These are phyloP conservation scores for Anthracocystis panici-leucophaei DNA, from an alignment of 1,284 basidiomycete species.

Conservation along the genomic window DNA sequence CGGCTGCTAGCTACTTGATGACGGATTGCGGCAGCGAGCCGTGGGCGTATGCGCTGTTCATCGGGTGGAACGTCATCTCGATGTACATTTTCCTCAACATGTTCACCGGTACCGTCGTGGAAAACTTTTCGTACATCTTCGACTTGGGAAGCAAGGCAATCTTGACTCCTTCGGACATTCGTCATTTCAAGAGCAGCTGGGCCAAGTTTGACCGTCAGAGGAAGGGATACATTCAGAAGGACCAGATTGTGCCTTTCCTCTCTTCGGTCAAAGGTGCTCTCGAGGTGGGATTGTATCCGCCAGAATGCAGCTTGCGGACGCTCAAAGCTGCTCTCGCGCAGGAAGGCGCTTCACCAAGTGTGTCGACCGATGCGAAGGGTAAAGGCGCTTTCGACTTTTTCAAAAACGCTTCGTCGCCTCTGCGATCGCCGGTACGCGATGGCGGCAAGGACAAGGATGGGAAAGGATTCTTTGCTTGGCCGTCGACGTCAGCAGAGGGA, in stretches of 20 bases:
- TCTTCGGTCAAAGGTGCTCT: slow-evolving; percentile 56
- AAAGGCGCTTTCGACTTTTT: slow-evolving; percentile 40
- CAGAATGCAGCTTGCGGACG: slow-evolving; percentile 35
- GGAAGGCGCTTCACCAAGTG: slow-evolving; percentile 12
- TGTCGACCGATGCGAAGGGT: slow-evolving; percentile 12
- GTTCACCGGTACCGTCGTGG: slow-evolving; percentile 84
- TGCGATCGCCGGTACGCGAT: slow-evolving; percentile 38
- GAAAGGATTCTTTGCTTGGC: slow-evolving; percentile 32
- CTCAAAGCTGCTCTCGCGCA: slow-evolving; percentile 30
- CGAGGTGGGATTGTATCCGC: slow-evolving; percentile 61
- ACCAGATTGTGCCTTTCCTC: slow-evolving; percentile 83
- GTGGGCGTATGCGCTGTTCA: slow-evolving; percentile 91
- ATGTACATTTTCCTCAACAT: slow-evolving; percentile 86
- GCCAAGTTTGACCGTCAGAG: slow-evolving; percentile 82
- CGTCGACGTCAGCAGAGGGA: slow-evolving; percentile 16
- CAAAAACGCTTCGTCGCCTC: slow-evolving; percentile 33
- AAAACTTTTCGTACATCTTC: slow-evolving; percentile 96
- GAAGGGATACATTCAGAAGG: slow-evolving; percentile 81
- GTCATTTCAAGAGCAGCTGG: slow-evolving; percentile 92
- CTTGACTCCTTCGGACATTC: slow-evolving; percentile 78
- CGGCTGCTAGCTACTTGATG: slow-evolving; percentile 74
- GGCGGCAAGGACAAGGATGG: slow-evolving; percentile 19
- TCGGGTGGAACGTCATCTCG: slow-evolving; percentile 94
- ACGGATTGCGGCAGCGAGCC: slow-evolving; percentile 89
- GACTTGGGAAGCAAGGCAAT: slow-evolving; percentile 86